Conservation (phyloP, 1,284 basidiomycete species). For the Paramarasmius palmivorus region DNA sequence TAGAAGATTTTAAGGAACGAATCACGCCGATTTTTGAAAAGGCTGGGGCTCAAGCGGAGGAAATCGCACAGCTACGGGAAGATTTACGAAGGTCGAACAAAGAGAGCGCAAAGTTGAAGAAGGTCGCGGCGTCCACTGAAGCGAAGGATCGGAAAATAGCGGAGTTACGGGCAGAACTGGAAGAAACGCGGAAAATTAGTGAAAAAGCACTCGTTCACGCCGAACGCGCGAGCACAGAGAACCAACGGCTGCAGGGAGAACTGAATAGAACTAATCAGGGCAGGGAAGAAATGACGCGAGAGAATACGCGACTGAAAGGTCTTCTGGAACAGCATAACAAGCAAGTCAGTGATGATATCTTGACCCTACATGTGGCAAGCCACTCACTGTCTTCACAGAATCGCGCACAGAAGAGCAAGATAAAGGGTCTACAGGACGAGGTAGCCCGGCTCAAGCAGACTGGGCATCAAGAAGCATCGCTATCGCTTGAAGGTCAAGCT, state of each 20-base stretch:
- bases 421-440: conserved; percentile 6
- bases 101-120: conserved; percentile 10
- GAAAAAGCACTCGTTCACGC: conserved; percentile 9
- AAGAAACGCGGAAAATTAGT: conserved; percentile 1
- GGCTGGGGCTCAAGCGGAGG: not conserved
- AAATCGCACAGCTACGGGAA: not conserved
- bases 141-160: conserved; percentile 14
- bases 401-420: conserved; percentile 1
- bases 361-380: not conserved
- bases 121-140: conserved; percentile 7
- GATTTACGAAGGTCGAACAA: not conserved
- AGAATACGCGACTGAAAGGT: conserved; percentile 10
- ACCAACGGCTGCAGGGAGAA: conserved; percentile 5
- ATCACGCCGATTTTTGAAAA: conserved; percentile 34
- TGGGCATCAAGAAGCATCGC: conserved; percentile 1
- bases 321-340: conserved; percentile 16
- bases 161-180: conserved; percentile 13
- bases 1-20: conserved; percentile 36
- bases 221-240: conserved; percentile 8
- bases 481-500: not conserved
- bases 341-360: conserved; percentile 9
- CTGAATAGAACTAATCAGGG: not conserved
- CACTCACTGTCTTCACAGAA: conserved; percentile 8
- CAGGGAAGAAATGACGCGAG: not conserved
- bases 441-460: conserved; percentile 3